phyloP scores from a whole-genome alignment of 805 yeast species.

The Barnettozyma californica region DNA sequence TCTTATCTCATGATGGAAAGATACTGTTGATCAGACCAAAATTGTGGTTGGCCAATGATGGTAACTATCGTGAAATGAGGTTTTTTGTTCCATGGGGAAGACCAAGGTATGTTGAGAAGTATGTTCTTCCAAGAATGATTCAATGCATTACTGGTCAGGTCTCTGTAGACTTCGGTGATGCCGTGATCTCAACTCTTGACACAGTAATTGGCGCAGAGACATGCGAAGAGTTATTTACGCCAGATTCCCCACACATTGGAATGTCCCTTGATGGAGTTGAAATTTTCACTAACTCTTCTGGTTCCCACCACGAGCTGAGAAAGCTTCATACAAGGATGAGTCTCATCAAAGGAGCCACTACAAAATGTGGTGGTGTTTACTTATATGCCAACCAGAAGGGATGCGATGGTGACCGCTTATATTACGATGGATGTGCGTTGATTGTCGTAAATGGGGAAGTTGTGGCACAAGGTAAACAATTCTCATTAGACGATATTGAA shows the following conservation, averaged over 20 bases:
- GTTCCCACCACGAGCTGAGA: constrained; percentile 95
- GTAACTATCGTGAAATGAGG: constrained; percentile 97
- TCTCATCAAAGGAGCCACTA: constrained; percentile 85
- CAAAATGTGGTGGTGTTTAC: constrained; percentile 95
- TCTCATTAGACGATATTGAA: constrained; percentile 86
- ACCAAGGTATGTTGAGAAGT: constrained; percentile 68
- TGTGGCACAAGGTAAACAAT: constrained; percentile 91
- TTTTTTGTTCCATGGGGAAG: constrained; percentile 93
- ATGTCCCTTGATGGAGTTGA: constrained; percentile 97
- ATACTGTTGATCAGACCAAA: constrained; percentile 89
- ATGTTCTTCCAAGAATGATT: constrained; percentile 65
- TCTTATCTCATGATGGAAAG: constrained; percentile 72
- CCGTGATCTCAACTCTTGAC: constrained; percentile 75
- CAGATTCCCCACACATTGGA: constrained; percentile 88
- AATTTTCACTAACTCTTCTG: constrained; percentile 90
- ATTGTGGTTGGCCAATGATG: constrained; percentile 91
- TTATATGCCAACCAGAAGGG: constrained; percentile 94
- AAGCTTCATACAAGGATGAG: constrained; percentile 81
- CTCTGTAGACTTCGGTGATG: constrained; percentile 83
- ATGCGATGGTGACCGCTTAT: constrained; percentile 95
- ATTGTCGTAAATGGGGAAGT: constrained; percentile 89
- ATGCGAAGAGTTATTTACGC: constrained; percentile 96
- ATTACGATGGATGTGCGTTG: constrained; percentile 95
- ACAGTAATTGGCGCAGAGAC: constrained; percentile 96
- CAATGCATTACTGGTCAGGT: constrained; percentile 61